These are phyloP conservation scores for Thraustochytrium sp. DNA, from an alignment of 352 stramenopile genomes.

Conservation along the genomic window DNA sequence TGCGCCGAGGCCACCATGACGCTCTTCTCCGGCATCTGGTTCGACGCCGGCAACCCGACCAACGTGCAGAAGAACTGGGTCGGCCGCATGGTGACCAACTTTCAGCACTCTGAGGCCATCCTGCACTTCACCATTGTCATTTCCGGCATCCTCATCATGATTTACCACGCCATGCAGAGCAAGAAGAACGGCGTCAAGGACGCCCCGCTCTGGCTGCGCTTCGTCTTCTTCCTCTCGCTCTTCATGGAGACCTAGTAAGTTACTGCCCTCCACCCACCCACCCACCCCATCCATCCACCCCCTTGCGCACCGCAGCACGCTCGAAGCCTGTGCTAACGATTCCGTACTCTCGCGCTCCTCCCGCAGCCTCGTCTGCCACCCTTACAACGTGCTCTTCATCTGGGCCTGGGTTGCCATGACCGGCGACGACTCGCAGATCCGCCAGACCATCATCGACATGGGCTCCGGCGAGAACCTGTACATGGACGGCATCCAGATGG, in stretches of 20 bases:
- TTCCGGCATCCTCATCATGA: slow-evolving; percentile 26
- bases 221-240: slow-evolving; percentile 38
- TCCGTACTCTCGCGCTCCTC: no score
- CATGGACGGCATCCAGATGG: slow-evolving; percentile 41
- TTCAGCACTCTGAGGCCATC: slow-evolving; percentile 38
- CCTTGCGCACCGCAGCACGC: no score
- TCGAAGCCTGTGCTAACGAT: no score
- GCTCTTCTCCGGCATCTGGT: slow-evolving; percentile 41
- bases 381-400: slow-evolving; percentile 44
- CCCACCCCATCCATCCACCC: no score
- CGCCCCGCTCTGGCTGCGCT: background rate
- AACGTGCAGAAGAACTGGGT: slow-evolving; percentile 34
- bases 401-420: slow-evolving; percentile 41
- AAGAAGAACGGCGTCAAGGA: background rate
- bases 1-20: slow-evolving; percentile 40
- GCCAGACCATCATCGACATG: background rate
- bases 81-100: slow-evolving; percentile 43
- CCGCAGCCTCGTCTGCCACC: slow-evolving; percentile 40
- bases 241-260: slow-evolving; percentile 45
- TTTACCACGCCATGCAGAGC: slow-evolving; percentile 1
- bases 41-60: slow-evolving; percentile 25
- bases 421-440: background rate
- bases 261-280: no score
- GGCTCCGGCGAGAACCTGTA: background rate
- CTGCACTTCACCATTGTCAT: slow-evolving; percentile 41